Evolutionary conservation across 2,329 filamentous ascomycete genomes (phyloP), one percentile per base, ranked within the genome.

Genomic region (Aspergillus bombycis): DNA sequence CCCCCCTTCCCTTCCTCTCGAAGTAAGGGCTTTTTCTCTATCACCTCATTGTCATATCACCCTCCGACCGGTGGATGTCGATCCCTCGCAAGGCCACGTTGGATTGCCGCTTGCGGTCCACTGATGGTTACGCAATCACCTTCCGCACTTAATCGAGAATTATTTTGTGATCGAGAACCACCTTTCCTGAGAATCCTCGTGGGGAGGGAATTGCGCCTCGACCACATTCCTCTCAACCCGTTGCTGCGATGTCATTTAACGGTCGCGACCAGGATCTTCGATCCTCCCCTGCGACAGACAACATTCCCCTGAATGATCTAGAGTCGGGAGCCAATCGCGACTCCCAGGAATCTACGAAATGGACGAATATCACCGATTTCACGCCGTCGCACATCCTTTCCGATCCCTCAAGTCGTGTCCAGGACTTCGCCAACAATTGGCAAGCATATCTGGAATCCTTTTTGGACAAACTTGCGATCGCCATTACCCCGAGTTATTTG

Each of bases 401-500:
- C 57, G 66, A 55, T 38, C 62, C 65, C 11, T 58, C 65, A 28
- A 62, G 55, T 30, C 52, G 63, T 12, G 46, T 30, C 46, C 46
- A 70, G 30, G 65, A 72, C 28, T 52, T 65, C 36, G 41, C 63
- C 30, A 66, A 71, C 28, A 66, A 75, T 58, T 76, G 74, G 71
- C 46, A 70, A 32, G 67, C 66, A 19, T 67, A 64, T 60, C 34
- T 70, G 5, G 72, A 74, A 57, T 63, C 66, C 7, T 62, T 62
- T 60, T 68, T 68, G 30, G 67, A 68, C 16, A 70, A 68, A 36
- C 60, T 79, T 54, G 67, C 67, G 19, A 67, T 78, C 28, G 71
- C 69, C 9, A 68, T 78, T 34, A 74, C 75, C 4, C 77, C 78
- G 12, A 79, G 77, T 59, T 79, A 76, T 56, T 61, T 78, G 12